A percentile compares a stretch with the other conserved stretches of the same genome.
Evolutionary conservation across 1,284 basidiomycete species (phyloP).

Genomic region (Boletus subluridellus): DNA sequence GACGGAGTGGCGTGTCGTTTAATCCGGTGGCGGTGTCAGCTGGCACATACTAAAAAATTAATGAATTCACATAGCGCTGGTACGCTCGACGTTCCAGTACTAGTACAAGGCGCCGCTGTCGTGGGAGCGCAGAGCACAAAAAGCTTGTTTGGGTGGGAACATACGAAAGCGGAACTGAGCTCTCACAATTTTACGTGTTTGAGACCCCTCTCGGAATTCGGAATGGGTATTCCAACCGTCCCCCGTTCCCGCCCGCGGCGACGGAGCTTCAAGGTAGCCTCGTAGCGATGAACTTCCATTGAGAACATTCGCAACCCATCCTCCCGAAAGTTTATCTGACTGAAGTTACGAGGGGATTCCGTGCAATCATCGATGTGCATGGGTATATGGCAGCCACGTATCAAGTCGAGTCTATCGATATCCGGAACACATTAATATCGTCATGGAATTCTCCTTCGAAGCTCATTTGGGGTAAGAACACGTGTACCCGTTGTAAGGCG

Average conservation of each 20-base stretch:
- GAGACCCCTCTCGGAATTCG: neutral
- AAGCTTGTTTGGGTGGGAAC: neutral
- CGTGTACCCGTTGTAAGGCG: neutral
- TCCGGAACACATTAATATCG: slow-evolving; percentile 4
- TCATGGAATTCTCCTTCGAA: slow-evolving; percentile 14
- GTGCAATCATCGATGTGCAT: neutral
- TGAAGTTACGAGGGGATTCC: slow-evolving; percentile 1
- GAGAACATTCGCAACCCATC: neutral
- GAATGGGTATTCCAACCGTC: neutral
- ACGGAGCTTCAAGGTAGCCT: neutral
- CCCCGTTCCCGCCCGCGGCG: neutral
- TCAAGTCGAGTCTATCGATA: neutral
- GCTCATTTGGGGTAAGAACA: slow-evolving; percentile 2
- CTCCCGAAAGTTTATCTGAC: slow-evolving; percentile 4
- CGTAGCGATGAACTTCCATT: neutral
- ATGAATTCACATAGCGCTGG: slow-evolving; percentile 2
- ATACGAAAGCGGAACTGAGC: neutral
- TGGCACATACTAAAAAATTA: slow-evolving; percentile 5
- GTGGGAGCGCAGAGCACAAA: slow-evolving; percentile 2
- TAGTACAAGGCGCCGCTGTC: neutral
- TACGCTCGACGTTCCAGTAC: neutral
- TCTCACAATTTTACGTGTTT: neutral
- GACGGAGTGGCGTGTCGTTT: neutral
- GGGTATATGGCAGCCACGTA: slow-evolving; percentile 6
- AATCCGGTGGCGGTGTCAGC: neutral